These are phyloP conservation scores for Ciborinia camelliae DNA, from an alignment of 2,329 filamentous ascomycete genomes.

Conservation along the genomic window DNA sequence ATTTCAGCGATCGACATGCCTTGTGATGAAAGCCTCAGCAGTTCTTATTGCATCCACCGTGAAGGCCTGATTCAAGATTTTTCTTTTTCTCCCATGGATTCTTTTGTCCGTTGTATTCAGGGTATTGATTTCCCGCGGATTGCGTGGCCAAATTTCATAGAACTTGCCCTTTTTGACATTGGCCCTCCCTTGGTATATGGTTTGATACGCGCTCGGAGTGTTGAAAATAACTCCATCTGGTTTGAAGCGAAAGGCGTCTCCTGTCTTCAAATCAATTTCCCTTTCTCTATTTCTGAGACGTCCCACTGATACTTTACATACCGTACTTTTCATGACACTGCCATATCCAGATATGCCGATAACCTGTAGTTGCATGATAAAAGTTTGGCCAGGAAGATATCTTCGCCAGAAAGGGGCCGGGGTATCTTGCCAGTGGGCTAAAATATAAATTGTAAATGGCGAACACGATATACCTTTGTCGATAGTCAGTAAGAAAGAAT, in stretches of 20 bases:
- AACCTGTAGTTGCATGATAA: constrained; percentile 37
- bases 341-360: constrained; percentile 37
- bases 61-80: not conserved
- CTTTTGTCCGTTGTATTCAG: not conserved
- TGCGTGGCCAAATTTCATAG: not conserved
- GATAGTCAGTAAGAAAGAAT: too few relatives aligned
- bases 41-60: not conserved
- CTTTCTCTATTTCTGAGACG: too few relatives aligned
- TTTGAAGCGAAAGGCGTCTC: not conserved
- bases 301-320: not conserved
- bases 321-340: constrained; percentile 38
- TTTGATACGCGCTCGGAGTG: not conserved
- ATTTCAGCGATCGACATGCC: constrained; percentile 4
- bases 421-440: constrained; percentile 38
- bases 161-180: not conserved
- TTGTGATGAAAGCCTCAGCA: not conserved
- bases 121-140: not conserved
- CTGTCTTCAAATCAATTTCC: too few relatives aligned
- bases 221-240: not conserved
- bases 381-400: constrained; percentile 31
- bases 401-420: constrained; percentile 36
- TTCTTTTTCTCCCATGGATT: not conserved
- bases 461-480: too few relatives aligned
- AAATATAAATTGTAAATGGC: constrained; percentile 23
- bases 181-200: not conserved